phyloP scores from a whole-genome alignment of 2,329 filamentous ascomycete species.

The Trichoderma citrinoviride region DNA sequence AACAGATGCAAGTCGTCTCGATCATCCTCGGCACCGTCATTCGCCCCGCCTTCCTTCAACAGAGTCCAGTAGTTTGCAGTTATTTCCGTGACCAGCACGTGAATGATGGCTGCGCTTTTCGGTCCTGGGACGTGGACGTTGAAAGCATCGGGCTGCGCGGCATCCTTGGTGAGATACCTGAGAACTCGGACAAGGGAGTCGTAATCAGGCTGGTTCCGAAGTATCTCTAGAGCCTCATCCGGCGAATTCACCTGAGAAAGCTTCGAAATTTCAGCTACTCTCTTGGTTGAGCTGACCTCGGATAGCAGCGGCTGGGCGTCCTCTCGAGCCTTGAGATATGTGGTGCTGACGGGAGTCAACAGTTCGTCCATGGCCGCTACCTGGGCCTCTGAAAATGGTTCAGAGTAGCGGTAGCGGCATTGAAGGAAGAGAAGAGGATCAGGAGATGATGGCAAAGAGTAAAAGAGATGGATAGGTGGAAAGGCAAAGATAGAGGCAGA shows the following conservation, averaged over 20 bases:
- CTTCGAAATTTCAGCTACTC: conserved; percentile 9
- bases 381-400: background rate
- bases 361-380: conserved; percentile 51
- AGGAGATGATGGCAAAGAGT: background rate
- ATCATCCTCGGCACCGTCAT: conserved; percentile 10
- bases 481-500: background rate
- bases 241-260: conserved; percentile 30
- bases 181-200: conserved; percentile 54
- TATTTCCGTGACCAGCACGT: conserved; percentile 69
- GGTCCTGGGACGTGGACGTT: conserved; percentile 53
- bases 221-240: conserved; percentile 56
- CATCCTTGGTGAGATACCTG: conserved; percentile 45
- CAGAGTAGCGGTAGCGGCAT: background rate
- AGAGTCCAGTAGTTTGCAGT: conserved; percentile 79
- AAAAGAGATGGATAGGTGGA: background rate
- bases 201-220: conserved; percentile 63
- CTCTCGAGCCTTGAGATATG: conserved; percentile 42
- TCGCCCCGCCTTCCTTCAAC: conserved; percentile 46
- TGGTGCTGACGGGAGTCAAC: conserved; percentile 53
- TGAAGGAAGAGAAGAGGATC: background rate
- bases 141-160: conserved; percentile 26
- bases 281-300: conserved; percentile 33
- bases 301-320: conserved; percentile 39
- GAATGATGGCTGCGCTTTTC: conserved; percentile 69
- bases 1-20: conserved; percentile 49